Evolutionary conservation across 257 asterid species (phyloP), one percentile per base, ranked within the genome.

Genomic region (Marsdenia floribunda): DNA sequence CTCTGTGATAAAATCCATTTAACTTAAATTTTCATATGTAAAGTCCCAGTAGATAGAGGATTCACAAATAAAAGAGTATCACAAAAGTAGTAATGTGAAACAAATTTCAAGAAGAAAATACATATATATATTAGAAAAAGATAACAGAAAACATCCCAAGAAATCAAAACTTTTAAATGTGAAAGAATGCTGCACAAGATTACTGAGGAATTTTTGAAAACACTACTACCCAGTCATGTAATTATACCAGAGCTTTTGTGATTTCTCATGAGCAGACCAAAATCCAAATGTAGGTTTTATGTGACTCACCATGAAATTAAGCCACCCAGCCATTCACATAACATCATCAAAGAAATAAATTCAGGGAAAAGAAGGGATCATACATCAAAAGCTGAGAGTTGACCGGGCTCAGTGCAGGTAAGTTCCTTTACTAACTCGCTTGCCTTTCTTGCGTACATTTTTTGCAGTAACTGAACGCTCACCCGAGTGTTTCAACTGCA

Each of bases 371-470:
- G 21, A 2, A 19, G 42, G 74, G 44, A 54, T 59, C 92, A 78
- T 84, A 90, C 98, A 73, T 93, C 86, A 80, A 88, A 93, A 78
- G 89, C 83, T 52, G 85, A 61, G 53, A 93, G 88, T 83, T 91
- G 93, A 71, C 98, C 97, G 26, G 87, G 89, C 67, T 91, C 96
- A 57, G 85, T 54, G 49, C 87, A 84, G 1, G 89, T 91, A 33
- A 91, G 80, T 81, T 93, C 98, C 78, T 81, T 90, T 73, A 90
- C 93, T 80, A 93, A 81, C 65, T 88, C 96, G 21, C 88, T 81
- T 67, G 88, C 96, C 79, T 88, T 93, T 81, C 85, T 88, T 66
- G 85, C 97, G 26, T 90, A 90, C 97, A 93, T 91, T 54, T 79
- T 76, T 29, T 29, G 59, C 69, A 57, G 50, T 16, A 66, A 19